Base-by-base conservation (phyloP, 805 yeast species). In the Lachancea sp. region DNA sequence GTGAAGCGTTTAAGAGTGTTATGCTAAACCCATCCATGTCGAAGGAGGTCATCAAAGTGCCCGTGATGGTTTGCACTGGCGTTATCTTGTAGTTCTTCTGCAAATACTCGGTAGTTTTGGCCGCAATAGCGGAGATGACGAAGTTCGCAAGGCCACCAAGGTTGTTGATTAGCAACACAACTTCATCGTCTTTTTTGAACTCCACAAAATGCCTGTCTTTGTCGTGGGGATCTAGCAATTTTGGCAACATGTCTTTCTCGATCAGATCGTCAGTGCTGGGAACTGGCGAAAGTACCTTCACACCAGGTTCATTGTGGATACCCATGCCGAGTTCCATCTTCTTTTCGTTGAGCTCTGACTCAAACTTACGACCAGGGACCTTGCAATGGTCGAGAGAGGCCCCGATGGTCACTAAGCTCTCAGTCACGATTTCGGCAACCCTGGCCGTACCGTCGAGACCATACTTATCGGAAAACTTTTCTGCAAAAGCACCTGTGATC, bases 301-400 rank as follows among this genome's bases (percentile, higher is more conserved):
- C 79, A 46, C 97, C 97, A 1, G 96, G 92, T 60, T 89, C 97
- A 55, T 89, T 89, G 63, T 89, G 97, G 45, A 89, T 89, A 33
- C 97, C 97, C 79, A 89, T 81, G 20, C 97, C 97, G 43, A 89
- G 71, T 61, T 89, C 97, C 57, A 83, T 81, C 61, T 84, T 86
- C 43, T 78, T 68, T 3, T 62, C 71, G 20, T 64, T 71, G 46
- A 86, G 71, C 41, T 64, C 59, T 23, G 70, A 67, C 53, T 74
- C 81, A 40, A 70, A 71, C 41, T 71, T 74, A 52, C 84, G 75
- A 4, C 95, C 95, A 4, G 97, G 97, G 17, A 89, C 94, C 31
- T 84, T 77, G 39, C 92, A 86, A 55, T 92, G 89, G 52, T 85
- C 96, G 49, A 89, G 69, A 2, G 95, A 83, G 2, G 95, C 86